Evolutionary conservation across 768 basidiomycete species (phyloP), one percentile per base, ranked within the genome.

Genomic region (Neoboletus brunneissimus): DNA sequence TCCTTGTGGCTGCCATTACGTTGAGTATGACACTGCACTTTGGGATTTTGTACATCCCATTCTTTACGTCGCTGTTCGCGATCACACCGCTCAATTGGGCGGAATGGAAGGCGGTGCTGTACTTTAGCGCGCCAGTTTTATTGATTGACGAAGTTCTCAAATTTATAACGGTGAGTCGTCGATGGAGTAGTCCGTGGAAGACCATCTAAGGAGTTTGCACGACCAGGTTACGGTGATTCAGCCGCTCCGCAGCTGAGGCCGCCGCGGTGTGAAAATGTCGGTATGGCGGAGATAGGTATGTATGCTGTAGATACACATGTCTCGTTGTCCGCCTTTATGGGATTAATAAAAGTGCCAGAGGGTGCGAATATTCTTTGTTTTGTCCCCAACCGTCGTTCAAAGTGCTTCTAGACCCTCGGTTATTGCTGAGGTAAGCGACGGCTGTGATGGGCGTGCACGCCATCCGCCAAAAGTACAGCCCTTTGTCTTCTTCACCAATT

Each of bases 1-100:
- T 87, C 81, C 85, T 98, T 18, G 91, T 96, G 40, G 92, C 73
- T 18, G 93, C 94, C 31, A 91, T 98, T 67, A 71, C 87, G 16
- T 75, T 99, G 52, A 95, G 92, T 71, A 98, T 98, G 95, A 84
- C 75, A 2, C 77, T 98, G 29, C 96, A 98, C 72, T 83, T 97
- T 65, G 89, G 87, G 79, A 98, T 98, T 66, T 80, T 99, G 59
- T 99, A 99, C 71, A 91, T 97, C 35, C 95, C 96, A 4, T 92
- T 97, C 86, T 94, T 99, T 74, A 89, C 91, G 25, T 77, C 85
- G 8, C 67, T 97, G 55, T 98, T 98, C 69, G 91, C 89, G 42
- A 97, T 98, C 70, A 87, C 89, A 0, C 94, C 95, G 4, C 81
- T 99, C 57, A 96, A 98, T 79, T 93, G 88, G 90, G 73, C 72